These are phyloP conservation scores for Juglanconis sp. DNA, from an alignment of 2,329 filamentous ascomycete species.

Conservation along the genomic window DNA sequence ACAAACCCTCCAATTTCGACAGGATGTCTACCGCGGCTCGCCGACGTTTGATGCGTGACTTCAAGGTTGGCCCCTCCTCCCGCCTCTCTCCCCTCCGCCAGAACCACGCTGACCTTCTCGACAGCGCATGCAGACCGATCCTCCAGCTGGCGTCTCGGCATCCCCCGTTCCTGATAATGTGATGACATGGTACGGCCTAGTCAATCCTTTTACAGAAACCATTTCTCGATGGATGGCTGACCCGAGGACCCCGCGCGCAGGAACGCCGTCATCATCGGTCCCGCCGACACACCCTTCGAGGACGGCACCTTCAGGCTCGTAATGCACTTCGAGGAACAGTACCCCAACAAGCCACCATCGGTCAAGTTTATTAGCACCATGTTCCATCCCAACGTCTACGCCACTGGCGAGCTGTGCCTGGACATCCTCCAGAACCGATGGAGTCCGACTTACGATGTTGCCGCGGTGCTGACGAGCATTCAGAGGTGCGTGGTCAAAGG, in stretches of 20 bases:
- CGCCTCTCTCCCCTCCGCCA: constrained; percentile 10
- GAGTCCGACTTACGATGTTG: constrained; percentile 98
- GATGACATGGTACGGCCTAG: constrained; percentile 75
- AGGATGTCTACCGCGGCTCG: constrained; percentile 84
- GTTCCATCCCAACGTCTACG: constrained; percentile 99
- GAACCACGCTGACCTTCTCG: constrained; percentile 21
- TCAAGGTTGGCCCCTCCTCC: constrained; percentile 66
- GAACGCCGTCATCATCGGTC: constrained; percentile 98
- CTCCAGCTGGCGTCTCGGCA: constrained; percentile 92
- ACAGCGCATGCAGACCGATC: constrained; percentile 98
- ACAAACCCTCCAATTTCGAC: constrained; percentile 11
- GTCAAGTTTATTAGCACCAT: constrained; percentile 99
- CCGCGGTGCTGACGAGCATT: constrained; percentile 93
- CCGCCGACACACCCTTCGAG: constrained; percentile 95
- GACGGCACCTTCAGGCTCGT: constrained; percentile 96
- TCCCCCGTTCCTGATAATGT: constrained; percentile 95
- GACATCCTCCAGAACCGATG: constrained; percentile 97
- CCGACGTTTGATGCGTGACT: constrained; percentile 96
- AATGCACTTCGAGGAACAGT: constrained; percentile 99
- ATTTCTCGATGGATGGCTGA: not conserved
- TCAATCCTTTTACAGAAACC: not conserved
- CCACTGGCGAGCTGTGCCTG: constrained; percentile 90
- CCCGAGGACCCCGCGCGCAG: constrained; percentile 34
- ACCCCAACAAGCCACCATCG: constrained; percentile 94
- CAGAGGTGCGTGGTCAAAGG: constrained; percentile 66